Evolutionary conservation across 225 moss, liverwort and hornwort genomes (phyloP).

Genomic region (Takakia lepidozioides): DNA sequence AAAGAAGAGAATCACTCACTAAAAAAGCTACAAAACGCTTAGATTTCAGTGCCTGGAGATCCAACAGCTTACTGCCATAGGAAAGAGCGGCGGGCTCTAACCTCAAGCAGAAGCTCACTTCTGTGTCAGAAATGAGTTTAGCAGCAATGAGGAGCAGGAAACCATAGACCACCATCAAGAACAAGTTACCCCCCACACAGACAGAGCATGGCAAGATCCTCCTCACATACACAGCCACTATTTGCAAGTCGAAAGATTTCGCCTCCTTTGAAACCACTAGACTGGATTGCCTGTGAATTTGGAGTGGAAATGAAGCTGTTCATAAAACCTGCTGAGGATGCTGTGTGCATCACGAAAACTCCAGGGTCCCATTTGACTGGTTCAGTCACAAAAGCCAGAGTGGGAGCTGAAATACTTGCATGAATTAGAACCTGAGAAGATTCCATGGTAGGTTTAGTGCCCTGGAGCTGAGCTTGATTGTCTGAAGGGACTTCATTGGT

Average conservation of each 20-base stretch:
- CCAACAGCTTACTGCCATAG: background rate
- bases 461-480: too few species aligned
- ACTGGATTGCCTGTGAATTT: background rate
- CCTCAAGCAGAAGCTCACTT: constrained; percentile 94
- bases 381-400: background rate
- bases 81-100: constrained; percentile 9
- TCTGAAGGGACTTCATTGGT: too few species aligned
- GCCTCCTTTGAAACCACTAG: constrained; percentile 1
- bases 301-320: background rate
- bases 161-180: constrained; percentile 63
- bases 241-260: constrained; percentile 34
- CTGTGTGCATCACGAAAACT: too few species aligned
- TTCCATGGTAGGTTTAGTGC: constrained; percentile 1
- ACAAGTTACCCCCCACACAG: constrained; percentile 79
- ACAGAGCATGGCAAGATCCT: constrained; percentile 80
- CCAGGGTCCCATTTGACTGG: too few species aligned
- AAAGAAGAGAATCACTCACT: background rate
- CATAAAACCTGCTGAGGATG: too few species aligned
- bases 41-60: background rate
- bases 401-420: constrained; percentile 3
- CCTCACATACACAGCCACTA: constrained; percentile 38
- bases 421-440: background rate
- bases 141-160: constrained; percentile 73
- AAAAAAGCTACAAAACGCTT: background rate
- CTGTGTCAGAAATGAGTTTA: constrained; percentile 89